These are phyloP conservation scores for Monilinia fructicola DNA, from an alignment of 2,329 filamentous ascomycete species.

Conservation along the genomic window DNA sequence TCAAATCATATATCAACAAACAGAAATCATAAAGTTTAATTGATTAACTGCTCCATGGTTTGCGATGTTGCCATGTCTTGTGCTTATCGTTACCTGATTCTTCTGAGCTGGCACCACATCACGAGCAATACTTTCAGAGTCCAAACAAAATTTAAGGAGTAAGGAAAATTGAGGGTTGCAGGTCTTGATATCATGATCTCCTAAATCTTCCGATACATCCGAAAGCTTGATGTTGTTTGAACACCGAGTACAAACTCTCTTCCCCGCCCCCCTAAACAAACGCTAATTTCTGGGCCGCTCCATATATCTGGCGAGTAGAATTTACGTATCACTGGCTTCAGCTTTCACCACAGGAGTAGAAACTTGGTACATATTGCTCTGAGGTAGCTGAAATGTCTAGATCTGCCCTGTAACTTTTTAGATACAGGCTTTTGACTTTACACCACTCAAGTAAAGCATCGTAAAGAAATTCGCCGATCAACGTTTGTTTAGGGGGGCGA, in stretches of 20 bases:
- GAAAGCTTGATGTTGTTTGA: not conserved
- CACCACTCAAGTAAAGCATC: not conserved
- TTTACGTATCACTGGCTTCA: no score
- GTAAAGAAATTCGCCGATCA: not conserved
- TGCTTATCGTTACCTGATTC: not conserved
- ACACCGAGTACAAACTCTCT: not conserved
- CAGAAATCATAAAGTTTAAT: not conserved
- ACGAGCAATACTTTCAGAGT: not conserved
- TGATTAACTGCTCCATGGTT: slow-evolving; percentile 1
- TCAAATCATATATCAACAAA: slow-evolving; percentile 5
- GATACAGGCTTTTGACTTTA: no score
- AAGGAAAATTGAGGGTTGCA: not conserved
- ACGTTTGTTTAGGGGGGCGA: not conserved
- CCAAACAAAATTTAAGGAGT: not conserved
- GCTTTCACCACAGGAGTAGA: no score
- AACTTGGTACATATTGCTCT: no score
- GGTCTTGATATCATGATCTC: not conserved
- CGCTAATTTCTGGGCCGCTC: no score
- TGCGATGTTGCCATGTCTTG: not conserved
- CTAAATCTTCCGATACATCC: not conserved
- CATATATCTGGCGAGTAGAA: no score
- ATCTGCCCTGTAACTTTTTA: no score
- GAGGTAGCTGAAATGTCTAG: no score
- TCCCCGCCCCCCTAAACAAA: no score
- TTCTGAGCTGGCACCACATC: not conserved